Evolutionary conservation across 805 yeast species (phyloP).

Genomic region (Suhomyces xylopsoci): DNA sequence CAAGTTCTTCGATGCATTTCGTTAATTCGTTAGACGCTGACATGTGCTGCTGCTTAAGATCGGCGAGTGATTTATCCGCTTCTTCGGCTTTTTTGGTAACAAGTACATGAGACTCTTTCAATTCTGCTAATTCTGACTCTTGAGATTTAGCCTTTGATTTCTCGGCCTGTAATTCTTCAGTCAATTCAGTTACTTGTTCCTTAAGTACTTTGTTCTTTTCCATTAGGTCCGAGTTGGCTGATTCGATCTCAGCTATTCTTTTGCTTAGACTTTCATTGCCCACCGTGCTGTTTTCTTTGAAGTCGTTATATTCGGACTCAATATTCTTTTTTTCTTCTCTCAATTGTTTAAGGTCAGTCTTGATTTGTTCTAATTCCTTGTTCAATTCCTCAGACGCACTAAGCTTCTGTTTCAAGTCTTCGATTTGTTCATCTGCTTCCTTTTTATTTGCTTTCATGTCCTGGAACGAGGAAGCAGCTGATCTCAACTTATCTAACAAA

Average conservation of each 20-base stretch:
- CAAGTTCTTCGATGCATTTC: not conserved
- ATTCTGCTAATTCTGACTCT: not conserved
- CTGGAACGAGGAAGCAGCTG: constrained; percentile 37
- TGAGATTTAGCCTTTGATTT: not conserved
- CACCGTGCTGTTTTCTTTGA: not conserved
- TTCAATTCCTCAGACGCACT: not conserved
- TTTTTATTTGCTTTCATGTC: constrained; percentile 22
- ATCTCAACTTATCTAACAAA: constrained; percentile 40
- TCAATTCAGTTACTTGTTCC: not conserved
- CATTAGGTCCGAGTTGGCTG: not conserved
- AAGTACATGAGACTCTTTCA: not conserved
- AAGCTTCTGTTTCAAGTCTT: not conserved
- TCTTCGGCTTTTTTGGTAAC: not conserved
- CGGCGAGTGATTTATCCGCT: not conserved
- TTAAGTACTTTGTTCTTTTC: not conserved
- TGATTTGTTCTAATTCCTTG: not conserved
- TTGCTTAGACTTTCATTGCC: not conserved
- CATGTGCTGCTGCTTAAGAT: not conserved
- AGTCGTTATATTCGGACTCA: not conserved
- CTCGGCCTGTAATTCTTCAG: not conserved
- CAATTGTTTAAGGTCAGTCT: not conserved
- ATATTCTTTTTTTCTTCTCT: not conserved
- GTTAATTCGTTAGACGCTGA: not conserved
- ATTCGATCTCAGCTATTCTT: constrained; percentile 2
- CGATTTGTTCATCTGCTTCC: constrained; percentile 2